A percentile compares a stretch with the other conserved stretches of the same genome.
These are phyloP conservation scores for Scheffersomyces titani DNA, from an alignment of 1,139 yeast genomes.

Conservation along the genomic window DNA sequence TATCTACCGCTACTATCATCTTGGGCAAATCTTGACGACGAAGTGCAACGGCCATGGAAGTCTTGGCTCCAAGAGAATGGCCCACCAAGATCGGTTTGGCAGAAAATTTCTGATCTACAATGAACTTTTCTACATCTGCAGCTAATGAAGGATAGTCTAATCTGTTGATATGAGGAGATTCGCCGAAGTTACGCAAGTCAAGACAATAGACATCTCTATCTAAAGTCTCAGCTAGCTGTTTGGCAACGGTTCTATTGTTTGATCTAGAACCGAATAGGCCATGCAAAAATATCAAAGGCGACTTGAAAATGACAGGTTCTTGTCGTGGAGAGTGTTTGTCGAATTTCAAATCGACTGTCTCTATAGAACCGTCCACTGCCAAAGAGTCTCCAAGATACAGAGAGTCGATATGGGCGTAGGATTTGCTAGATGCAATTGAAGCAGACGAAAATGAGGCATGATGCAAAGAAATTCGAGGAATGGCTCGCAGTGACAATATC, in stretches of 20 bases:
- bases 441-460: not conserved
- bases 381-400: slow-evolving; percentile 28
- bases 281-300: slow-evolving; percentile 77
- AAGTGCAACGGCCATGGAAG: slow-evolving; percentile 85
- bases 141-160: slow-evolving; percentile 84
- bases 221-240: slow-evolving; percentile 41
- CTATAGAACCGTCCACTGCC: slow-evolving; percentile 19
- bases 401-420: slow-evolving; percentile 1
- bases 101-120: slow-evolving; percentile 42
- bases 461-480: not conserved
- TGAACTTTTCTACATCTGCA: slow-evolving; percentile 78
- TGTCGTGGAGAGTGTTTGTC: slow-evolving; percentile 31
- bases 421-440: not conserved
- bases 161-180: slow-evolving; percentile 70
- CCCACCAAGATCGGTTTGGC: slow-evolving; percentile 73
- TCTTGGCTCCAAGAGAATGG: slow-evolving; percentile 97
- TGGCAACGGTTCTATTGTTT: slow-evolving; percentile 77
- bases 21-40: slow-evolving; percentile 65
- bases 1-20: slow-evolving; percentile 78
- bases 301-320: slow-evolving; percentile 13
- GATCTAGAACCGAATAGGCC: slow-evolving; percentile 85
- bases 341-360: slow-evolving; percentile 31
- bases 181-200: slow-evolving; percentile 90
- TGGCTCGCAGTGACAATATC: not conserved
- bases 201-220: slow-evolving; percentile 62